Percentiles rank a stretch among this genome's conserved stretches.
Evolutionary conservation across 2,329 filamentous ascomycete genomes (phyloP).

Genomic region (Pseudocercospora eumusae): DNA sequence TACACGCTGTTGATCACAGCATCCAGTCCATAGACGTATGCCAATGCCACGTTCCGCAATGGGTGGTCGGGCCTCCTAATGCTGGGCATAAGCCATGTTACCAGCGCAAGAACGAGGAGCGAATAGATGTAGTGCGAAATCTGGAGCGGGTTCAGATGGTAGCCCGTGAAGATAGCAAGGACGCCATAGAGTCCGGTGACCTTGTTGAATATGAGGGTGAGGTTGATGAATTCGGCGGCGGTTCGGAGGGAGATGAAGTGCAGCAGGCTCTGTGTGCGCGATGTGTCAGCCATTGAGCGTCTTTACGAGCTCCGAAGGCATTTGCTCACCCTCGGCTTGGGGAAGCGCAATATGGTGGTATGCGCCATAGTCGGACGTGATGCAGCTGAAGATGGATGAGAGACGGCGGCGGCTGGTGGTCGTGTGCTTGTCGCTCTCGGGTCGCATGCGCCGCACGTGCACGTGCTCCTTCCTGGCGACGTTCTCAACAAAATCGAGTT

Average conservation of each 20-base stretch:
- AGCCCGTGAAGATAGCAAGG: constrained; percentile 84
- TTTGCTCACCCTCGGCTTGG: constrained; percentile 20
- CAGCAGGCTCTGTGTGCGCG: constrained; percentile 68
- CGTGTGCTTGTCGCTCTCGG: background rate
- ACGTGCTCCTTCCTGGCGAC: background rate
- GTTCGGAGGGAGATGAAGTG: constrained; percentile 84
- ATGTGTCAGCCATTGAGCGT: background rate
- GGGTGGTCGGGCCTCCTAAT: constrained; percentile 60
- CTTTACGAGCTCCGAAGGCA: background rate
- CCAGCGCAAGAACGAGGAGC: constrained; percentile 66
- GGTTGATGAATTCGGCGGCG: constrained; percentile 79
- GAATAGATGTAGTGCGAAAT: constrained; percentile 92
- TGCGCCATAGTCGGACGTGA: constrained; percentile 13
- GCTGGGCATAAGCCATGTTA: constrained; percentile 72
- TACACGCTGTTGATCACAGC: constrained; percentile 78
- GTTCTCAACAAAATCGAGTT: background rate
- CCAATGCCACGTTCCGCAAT: constrained; percentile 76
- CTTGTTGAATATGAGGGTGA: constrained; percentile 87
- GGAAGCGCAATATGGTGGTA: constrained; percentile 20
- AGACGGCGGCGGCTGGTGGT: background rate
- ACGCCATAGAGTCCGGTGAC: constrained; percentile 87
- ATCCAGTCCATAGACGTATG: constrained; percentile 83
- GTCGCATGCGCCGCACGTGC: constrained; percentile 1
- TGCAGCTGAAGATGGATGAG: constrained; percentile 1
- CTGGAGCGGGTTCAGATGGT: constrained; percentile 77